Percentiles rank a stretch among this genome's conserved stretches.
Conservation (phyloP, 371 early-diverging fungal species). For the Syncephalastrum racemosum region DNA sequence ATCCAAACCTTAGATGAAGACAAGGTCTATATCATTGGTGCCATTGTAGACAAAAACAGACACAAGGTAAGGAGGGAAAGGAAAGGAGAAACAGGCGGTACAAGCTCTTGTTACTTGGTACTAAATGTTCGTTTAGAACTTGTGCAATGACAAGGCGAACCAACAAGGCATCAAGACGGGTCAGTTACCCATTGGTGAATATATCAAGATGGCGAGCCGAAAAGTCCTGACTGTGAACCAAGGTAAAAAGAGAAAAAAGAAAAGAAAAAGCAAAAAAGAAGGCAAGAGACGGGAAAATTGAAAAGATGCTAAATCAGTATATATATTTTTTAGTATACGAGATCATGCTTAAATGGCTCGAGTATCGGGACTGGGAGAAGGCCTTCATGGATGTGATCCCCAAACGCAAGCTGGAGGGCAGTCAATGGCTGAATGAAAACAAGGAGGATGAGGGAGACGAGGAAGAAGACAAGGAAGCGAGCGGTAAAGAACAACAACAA, state of each 20-base stretch:
- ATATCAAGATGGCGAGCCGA: conserved; percentile 74
- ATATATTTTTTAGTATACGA: conserved; percentile 65
- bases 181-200: conserved; percentile 84
- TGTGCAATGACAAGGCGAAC: conserved; percentile 81
- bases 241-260: conserved; percentile 46
- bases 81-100: background rate
- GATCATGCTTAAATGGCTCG: conserved; percentile 77
- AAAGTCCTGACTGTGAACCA: conserved; percentile 94
- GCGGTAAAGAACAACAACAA: conserved; percentile 18
- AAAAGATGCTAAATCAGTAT: background rate
- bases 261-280: background rate
- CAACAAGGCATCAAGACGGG: conserved; percentile 76
- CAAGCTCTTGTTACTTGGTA: background rate
- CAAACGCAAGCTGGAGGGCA: conserved; percentile 71
- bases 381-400: conserved; percentile 89
- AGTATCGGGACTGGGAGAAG: conserved; percentile 71
- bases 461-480: conserved; percentile 15
- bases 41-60: conserved; percentile 94
- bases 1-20: conserved; percentile 65
- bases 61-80: conserved; percentile 54
- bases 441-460: conserved; percentile 18
- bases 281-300: background rate
- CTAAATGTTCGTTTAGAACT: conserved; percentile 3
- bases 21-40: conserved; percentile 89
- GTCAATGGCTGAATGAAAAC: conserved; percentile 28